A percentile compares a stretch with the other conserved stretches of the same genome.
Conservation (phyloP, 345 rosid species). For the Eucalyptus rudis region DNA sequence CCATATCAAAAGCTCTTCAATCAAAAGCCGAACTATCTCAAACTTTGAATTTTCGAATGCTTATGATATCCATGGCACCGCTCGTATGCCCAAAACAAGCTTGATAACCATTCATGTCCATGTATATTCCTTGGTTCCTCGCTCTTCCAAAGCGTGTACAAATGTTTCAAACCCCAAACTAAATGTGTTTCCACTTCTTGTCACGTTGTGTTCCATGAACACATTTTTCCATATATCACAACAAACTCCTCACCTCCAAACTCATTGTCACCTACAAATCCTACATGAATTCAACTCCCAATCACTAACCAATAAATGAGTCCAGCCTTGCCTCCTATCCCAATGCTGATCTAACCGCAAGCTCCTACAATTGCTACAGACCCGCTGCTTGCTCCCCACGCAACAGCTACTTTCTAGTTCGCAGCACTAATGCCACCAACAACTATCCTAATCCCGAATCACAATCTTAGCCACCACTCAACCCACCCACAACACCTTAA, state of each 20-base stretch:
- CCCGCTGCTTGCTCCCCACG: fast-evolving
- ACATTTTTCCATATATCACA: no score
- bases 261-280: neutral
- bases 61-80: neutral
- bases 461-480: no score
- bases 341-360: neutral
- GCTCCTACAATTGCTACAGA: neutral
- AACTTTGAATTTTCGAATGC: neutral
- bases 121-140: neutral
- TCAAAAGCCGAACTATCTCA: neutral
- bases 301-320: neutral
- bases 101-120: neutral
- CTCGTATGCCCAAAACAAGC: neutral
- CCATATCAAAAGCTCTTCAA: neutral
- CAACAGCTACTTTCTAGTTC: no score
- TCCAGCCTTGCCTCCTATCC: neutral
- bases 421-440: no score
- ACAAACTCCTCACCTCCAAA: neutral
- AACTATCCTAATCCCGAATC: no score
- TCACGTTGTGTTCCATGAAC: neutral
- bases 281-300: neutral
- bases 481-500: no score
- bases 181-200: fast-evolving
- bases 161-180: neutral
- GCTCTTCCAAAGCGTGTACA: neutral